Conservation (phyloP, 305 asterid species). For the Andrographis paniculata region DNA sequence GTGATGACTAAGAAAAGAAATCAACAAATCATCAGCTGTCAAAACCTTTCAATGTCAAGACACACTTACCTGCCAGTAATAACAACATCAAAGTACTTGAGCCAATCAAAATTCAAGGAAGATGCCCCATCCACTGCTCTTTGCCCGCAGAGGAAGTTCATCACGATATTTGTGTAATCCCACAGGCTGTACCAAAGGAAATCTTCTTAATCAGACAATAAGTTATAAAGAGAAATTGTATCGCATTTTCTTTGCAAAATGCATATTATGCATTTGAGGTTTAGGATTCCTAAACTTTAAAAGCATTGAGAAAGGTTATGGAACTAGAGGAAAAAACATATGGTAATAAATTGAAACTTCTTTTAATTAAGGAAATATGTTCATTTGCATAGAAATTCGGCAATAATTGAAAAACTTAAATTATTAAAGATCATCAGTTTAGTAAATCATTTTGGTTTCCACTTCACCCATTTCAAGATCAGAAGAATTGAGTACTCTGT, state of each 20-base stretch:
- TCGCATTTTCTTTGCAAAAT: constrained; percentile 85
- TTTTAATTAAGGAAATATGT: not conserved
- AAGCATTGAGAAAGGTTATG: not conserved
- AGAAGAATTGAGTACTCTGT: not conserved
- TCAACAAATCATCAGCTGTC: not conserved
- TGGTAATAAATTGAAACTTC: no score
- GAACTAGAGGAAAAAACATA: no score
- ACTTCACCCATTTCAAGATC: not conserved
- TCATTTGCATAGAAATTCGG: not conserved
- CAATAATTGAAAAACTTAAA: not conserved
- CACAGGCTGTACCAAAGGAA: constrained; percentile 71
- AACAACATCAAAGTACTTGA: constrained; percentile 74
- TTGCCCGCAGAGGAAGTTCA: constrained; percentile 93
- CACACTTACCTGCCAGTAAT: constrained; percentile 88
- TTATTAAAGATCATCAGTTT: not conserved
- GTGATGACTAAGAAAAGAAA: not conserved
- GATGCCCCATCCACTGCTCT: constrained; percentile 35
- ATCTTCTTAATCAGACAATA: constrained; percentile 3
- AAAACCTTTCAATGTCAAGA: constrained; percentile 20
- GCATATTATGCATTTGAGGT: constrained; percentile 20
- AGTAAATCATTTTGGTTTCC: not conserved
- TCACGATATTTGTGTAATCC: constrained; percentile 93
- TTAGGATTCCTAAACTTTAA: not conserved
- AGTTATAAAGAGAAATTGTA: constrained; percentile 18
- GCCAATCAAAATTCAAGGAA: constrained; percentile 71